These are phyloP conservation scores for Novymonas esmeraldas DNA, from an alignment of 208 protist species.

Conservation along the genomic window DNA sequence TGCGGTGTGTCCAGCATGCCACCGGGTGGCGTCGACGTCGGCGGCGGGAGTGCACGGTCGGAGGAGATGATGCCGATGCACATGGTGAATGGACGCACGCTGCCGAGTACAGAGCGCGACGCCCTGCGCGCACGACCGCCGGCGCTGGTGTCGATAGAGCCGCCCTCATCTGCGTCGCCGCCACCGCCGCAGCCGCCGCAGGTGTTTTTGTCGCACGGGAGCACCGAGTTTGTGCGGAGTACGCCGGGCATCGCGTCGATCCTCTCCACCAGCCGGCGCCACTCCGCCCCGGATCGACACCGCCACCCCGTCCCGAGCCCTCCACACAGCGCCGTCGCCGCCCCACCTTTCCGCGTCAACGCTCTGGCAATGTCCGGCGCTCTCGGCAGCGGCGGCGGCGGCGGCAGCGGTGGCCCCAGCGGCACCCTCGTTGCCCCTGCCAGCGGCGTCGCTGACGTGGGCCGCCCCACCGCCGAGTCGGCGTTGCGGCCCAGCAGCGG, in stretches of 20 bases:
- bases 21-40: too few relatives aligned
- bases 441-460: constrained; percentile 8
- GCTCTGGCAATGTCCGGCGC: neutral
- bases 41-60: neutral
- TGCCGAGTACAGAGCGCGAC: neutral
- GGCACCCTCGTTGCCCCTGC: neutral
- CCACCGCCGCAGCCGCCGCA: too few relatives aligned
- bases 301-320: neutral
- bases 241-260: neutral
- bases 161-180: neutral
- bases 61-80: neutral
- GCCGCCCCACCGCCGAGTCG: neutral
- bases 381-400: neutral
- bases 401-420: too few relatives aligned
- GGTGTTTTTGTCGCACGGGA: too few relatives aligned
- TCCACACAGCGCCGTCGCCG: neutral
- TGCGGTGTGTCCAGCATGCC: too few relatives aligned
- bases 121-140: neutral
- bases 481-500: neutral
- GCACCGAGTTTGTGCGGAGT: neutral
- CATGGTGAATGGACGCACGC: neutral
- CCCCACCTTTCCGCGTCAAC: neutral
- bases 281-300: neutral
- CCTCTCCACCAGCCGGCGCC: neutral
- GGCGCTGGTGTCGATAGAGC: neutral